These are phyloP conservation scores for Thalassiosira ordinaria DNA, from an alignment of 352 stramenopile species.

Conservation along the genomic window DNA sequence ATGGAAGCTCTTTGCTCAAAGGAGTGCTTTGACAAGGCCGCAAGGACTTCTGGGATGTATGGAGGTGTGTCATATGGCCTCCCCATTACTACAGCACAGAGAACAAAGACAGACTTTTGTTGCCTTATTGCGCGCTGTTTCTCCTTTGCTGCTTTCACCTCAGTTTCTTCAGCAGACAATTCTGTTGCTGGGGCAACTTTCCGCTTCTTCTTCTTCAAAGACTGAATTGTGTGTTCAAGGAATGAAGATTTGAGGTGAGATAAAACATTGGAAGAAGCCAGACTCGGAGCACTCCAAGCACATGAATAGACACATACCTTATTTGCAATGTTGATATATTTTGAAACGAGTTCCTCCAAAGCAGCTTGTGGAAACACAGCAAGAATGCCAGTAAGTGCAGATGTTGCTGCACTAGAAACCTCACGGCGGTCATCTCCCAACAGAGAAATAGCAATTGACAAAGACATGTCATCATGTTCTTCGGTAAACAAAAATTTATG, in stretches of 20 bases:
- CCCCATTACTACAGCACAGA: slow-evolving; percentile 76
- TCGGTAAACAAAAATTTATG: slow-evolving; percentile 83
- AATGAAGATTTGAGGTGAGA: no score
- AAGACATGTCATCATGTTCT: slow-evolving; percentile 61
- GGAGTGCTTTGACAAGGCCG: slow-evolving; percentile 84
- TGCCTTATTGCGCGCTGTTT: slow-evolving; percentile 73
- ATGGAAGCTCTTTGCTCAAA: slow-evolving; percentile 81
- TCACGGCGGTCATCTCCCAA: slow-evolving; percentile 79
- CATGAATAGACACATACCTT: slow-evolving; percentile 25
- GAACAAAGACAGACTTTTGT: slow-evolving; percentile 81
- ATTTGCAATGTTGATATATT: slow-evolving; percentile 78
- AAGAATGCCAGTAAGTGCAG: slow-evolving; percentile 82
- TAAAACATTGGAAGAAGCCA: no score
- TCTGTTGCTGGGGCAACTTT: slow-evolving; percentile 23
- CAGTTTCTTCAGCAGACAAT: slow-evolving; percentile 50
- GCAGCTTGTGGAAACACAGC: slow-evolving; percentile 53
- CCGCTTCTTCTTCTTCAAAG: slow-evolving; percentile 72
- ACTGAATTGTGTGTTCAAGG: no score
- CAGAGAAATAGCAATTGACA: slow-evolving; percentile 70
- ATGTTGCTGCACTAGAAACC: slow-evolving; percentile 67
- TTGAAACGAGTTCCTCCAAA: slow-evolving; percentile 69
- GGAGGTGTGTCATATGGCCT: slow-evolving; percentile 81
- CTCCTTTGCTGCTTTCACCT: slow-evolving; percentile 58
- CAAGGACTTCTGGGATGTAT: slow-evolving; percentile 76
- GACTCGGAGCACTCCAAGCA: background rate